A percentile compares a stretch with the other conserved stretches of the same genome.
These are phyloP conservation scores for Aleurites moluccanus DNA, from an alignment of 441 rosid genomes.

Conservation along the genomic window DNA sequence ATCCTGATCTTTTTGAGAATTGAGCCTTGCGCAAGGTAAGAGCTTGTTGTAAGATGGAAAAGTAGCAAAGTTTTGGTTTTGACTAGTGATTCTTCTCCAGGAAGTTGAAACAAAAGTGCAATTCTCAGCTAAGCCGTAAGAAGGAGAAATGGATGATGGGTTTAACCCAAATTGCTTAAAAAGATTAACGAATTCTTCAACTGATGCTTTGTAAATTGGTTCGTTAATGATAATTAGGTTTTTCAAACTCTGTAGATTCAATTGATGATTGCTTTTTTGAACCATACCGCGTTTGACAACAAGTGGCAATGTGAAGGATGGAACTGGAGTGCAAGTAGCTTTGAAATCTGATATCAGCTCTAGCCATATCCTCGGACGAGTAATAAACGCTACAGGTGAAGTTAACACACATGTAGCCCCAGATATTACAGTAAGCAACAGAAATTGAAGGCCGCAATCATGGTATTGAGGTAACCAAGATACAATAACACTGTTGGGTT, in stretches of 20 bases:
- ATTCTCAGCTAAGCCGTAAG: conserved; percentile 67
- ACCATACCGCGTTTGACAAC: conserved; percentile 52
- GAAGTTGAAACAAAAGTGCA: conserved; percentile 68
- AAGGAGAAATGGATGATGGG: conserved; percentile 58
- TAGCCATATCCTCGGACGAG: conserved; percentile 58
- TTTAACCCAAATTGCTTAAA: conserved; percentile 44
- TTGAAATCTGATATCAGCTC: conserved; percentile 49
- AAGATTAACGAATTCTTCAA: conserved; percentile 43
- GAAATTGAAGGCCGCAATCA: conserved; percentile 64
- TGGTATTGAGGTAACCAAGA: conserved; percentile 76
- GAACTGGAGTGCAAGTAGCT: conserved; percentile 65
- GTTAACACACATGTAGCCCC: conserved; percentile 61
- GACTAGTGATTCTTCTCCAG: conserved; percentile 36
- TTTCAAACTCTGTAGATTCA: conserved; percentile 39
- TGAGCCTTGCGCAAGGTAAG: conserved; percentile 50
- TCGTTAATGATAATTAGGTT: conserved; percentile 61
- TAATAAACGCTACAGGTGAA: conserved; percentile 40
- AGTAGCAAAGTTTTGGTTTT: neutral
- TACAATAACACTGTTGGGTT: conserved; percentile 47
- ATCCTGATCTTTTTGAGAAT: neutral
- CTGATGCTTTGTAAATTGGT: conserved; percentile 46
- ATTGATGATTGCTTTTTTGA: conserved; percentile 19
- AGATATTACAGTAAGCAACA: conserved; percentile 45
- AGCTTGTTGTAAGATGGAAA: conserved; percentile 47
- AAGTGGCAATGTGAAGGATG: conserved; percentile 59